These are phyloP conservation scores for Eimeria maxima DNA, from an alignment of 169 alveolate species.

Conservation along the genomic window DNA sequence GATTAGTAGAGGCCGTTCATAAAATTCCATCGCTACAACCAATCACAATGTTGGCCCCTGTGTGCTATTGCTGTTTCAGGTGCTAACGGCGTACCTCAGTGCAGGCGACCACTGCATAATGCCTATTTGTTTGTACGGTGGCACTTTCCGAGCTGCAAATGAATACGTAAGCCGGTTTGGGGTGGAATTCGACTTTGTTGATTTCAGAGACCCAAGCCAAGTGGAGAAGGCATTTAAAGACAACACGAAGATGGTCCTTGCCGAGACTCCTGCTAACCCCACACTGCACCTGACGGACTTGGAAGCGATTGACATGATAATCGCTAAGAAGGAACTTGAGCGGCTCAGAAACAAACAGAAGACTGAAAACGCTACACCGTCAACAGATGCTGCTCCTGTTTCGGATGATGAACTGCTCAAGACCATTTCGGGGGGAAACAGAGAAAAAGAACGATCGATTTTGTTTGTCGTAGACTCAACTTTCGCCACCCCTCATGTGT, in stretches of 20 bases:
- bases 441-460: neutral
- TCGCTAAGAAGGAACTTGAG: conserved; percentile 82
- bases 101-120: conserved; percentile 85
- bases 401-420: conserved; percentile 13
- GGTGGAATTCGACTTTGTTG: conserved; percentile 86
- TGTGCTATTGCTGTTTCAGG: neutral
- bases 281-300: conserved; percentile 85
- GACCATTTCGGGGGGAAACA: neutral
- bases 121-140: conserved; percentile 89
- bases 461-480: conserved; percentile 86
- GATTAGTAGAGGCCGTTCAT: too few species aligned
- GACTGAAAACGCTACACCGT: neutral
- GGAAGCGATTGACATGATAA: conserved; percentile 82
- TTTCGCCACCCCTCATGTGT: conserved; percentile 88
- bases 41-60: too few species aligned
- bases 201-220: conserved; percentile 85
- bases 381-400: neutral
- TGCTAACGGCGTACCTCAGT: conserved; percentile 72
- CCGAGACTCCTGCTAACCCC: conserved; percentile 90
- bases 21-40: neutral
- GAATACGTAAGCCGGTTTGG: conserved; percentile 79
- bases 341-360: neutral
- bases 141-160: conserved; percentile 84
- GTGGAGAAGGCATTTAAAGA: conserved; percentile 85
- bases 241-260: conserved; percentile 86